Evolutionary conservation across 192 early-diverging fungal genomes (phyloP).

Genomic region (Coemansia sp.): DNA sequence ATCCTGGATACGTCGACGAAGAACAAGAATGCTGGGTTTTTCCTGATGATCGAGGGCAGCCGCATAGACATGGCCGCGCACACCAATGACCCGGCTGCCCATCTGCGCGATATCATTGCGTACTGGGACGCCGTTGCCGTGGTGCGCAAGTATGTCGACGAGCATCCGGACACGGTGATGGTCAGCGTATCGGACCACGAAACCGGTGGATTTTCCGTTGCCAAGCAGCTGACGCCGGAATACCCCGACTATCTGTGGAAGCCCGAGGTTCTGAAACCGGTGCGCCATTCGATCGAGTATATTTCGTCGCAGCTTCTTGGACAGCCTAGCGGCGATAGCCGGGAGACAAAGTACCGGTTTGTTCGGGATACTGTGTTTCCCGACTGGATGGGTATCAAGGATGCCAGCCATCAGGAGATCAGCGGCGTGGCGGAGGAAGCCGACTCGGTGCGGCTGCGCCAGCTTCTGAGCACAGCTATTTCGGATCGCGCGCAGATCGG

Average conservation of each 20-base stretch:
- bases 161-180: constrained; percentile 81
- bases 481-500: constrained; percentile 61
- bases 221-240: constrained; percentile 59
- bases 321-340: constrained; percentile 1
- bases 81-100: constrained; percentile 87
- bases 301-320: constrained; percentile 46
- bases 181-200: constrained; percentile 95
- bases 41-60: constrained; percentile 96
- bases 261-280: constrained; percentile 68
- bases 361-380: constrained; percentile 61
- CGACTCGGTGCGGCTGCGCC: constrained; percentile 43
- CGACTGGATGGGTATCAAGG: constrained; percentile 66
- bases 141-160: constrained; percentile 75
- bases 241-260: constrained; percentile 91
- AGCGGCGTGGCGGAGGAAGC: constrained; percentile 39
- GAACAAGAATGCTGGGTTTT: constrained; percentile 71
- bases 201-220: constrained; percentile 90
- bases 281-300: constrained; percentile 66
- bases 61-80: constrained; percentile 98
- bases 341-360: constrained; percentile 24
- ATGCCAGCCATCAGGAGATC: constrained; percentile 66
- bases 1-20: constrained; percentile 60
- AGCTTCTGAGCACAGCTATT: constrained; percentile 55
- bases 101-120: constrained; percentile 86
- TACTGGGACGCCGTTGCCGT: constrained; percentile 76